Conservation (phyloP, 2,329 filamentous ascomycete genomes). For the Neonectria magnoliae region DNA sequence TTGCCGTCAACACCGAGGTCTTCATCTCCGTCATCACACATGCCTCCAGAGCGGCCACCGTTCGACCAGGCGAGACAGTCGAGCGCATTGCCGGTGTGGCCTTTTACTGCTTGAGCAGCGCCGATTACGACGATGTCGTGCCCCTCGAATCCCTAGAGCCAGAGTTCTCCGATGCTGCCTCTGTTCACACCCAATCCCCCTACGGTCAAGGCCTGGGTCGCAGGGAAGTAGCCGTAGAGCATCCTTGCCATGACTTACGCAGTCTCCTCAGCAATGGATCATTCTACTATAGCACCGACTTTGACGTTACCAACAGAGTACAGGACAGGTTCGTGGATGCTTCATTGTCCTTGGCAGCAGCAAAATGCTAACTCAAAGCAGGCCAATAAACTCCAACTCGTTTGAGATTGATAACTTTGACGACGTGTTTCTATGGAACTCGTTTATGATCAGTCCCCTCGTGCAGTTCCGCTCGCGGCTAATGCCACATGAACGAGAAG, state of each 20-base stretch:
- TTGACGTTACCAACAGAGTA: constrained; percentile 91
- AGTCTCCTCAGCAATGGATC: constrained; percentile 93
- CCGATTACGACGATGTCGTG: constrained; percentile 83
- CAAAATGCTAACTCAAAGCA: constrained; percentile 46
- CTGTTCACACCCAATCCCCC: constrained; percentile 57
- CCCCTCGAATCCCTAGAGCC: constrained; percentile 62
- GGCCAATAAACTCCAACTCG: constrained; percentile 77
- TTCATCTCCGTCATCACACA: constrained; percentile 91
- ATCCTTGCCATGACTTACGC: constrained; percentile 89
- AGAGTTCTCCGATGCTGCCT: constrained; percentile 58
- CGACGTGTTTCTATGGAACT: constrained; percentile 95
- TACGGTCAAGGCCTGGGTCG: constrained; percentile 63
- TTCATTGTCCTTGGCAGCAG: neutral
- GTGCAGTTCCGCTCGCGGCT: constrained; percentile 88
- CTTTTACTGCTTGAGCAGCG: constrained; percentile 90
- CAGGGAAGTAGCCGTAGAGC: constrained; percentile 78
- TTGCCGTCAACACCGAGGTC: constrained; percentile 83
- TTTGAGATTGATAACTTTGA: constrained; percentile 95
- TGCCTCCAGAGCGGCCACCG: constrained; percentile 79
- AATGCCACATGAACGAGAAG: constrained; percentile 76
- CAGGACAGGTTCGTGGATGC: constrained; percentile 75
- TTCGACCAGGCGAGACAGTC: constrained; percentile 88
- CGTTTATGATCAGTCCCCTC: constrained; percentile 95
- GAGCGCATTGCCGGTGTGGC: constrained; percentile 88
- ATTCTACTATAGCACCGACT: constrained; percentile 99